phyloP scores from a whole-genome alignment of 2,329 filamentous ascomycete genomes.

The Cryphonectria nitschkei region DNA sequence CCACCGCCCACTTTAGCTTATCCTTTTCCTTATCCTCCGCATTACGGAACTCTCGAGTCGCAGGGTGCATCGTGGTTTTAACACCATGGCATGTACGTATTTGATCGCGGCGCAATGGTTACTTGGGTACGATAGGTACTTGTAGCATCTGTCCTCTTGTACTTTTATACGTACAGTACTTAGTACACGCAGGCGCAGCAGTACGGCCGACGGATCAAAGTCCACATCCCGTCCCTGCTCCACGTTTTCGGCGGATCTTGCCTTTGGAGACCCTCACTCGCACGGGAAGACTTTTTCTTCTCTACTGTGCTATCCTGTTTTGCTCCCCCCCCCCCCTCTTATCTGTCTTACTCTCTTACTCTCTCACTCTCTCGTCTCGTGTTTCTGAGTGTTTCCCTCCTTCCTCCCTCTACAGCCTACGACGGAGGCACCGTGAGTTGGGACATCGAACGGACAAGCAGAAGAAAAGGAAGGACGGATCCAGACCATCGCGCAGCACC shows the following conservation, averaged over 20 bases:
- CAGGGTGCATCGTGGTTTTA: background rate
- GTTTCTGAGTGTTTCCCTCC: background rate
- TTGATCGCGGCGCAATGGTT: background rate
- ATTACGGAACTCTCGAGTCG: slow-evolving; percentile 13
- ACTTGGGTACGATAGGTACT: slow-evolving; percentile 1
- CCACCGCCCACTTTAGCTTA: slow-evolving; percentile 19
- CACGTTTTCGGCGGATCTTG: slow-evolving; percentile 27
- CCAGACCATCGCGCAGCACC: background rate
- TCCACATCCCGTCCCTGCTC: slow-evolving; percentile 24
- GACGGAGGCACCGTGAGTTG: background rate
- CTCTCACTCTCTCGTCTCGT: slow-evolving; percentile 2
- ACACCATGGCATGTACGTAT: too few relatives aligned
- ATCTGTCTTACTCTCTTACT: slow-evolving; percentile 2
- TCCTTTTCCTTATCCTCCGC: slow-evolving; percentile 27
- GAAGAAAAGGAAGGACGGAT: background rate
- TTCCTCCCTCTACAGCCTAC: background rate
- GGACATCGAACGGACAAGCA: background rate
- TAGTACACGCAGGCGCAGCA: slow-evolving; percentile 11
- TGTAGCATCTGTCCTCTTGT: background rate
- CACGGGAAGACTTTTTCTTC: slow-evolving; percentile 21
- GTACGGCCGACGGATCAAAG: slow-evolving; percentile 20
- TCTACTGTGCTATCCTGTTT: background rate
- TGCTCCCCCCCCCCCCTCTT: background rate
- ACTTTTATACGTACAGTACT: background rate
- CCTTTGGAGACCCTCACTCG: slow-evolving; percentile 19